A percentile compares a stretch with the other conserved stretches of the same genome.
These are phyloP conservation scores for Suillus sp. DNA, from an alignment of 768 basidiomycete genomes.

Conservation along the genomic window DNA sequence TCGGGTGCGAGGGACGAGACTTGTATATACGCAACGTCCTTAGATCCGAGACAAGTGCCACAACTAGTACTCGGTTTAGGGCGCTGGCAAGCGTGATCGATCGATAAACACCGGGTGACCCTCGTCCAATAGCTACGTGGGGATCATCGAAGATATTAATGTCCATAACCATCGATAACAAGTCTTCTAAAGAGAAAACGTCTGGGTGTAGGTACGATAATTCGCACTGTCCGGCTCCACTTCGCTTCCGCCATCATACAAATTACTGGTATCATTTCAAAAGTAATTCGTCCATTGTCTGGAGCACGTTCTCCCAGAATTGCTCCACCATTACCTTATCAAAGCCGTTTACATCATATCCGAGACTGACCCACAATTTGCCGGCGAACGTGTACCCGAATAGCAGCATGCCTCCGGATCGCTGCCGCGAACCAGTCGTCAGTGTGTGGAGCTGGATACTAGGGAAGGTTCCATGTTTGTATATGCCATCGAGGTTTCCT, in stretches of 20 bases:
- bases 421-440: slow-evolving; percentile 84
- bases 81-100: too few species aligned
- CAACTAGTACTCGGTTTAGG: too few species aligned
- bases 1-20: too few species aligned
- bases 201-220: not conserved
- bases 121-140: not conserved
- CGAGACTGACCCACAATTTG: slow-evolving; percentile 77
- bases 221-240: not conserved
- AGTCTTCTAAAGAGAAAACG: not conserved
- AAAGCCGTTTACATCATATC: slow-evolving; percentile 80
- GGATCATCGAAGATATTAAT: not conserved
- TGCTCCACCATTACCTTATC: slow-evolving; percentile 56
- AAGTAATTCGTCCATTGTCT: slow-evolving; percentile 61
- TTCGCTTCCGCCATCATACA: not conserved
- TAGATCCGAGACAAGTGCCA: too few species aligned
- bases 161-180: not conserved
- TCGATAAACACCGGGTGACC: too few species aligned
- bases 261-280: slow-evolving; percentile 19
- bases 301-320: slow-evolving; percentile 67
- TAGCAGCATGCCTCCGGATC: slow-evolving; percentile 75
- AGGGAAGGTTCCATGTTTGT: slow-evolving; percentile 67
- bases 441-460: slow-evolving; percentile 64
- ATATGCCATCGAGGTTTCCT: slow-evolving; percentile 84
- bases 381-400: slow-evolving; percentile 79
- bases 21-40: too few species aligned